Percentiles rank a stretch among this genome's conserved stretches.
Conservation (phyloP, 108 stramenopile species). For the Pseudonitzschia delicatissima region DNA sequence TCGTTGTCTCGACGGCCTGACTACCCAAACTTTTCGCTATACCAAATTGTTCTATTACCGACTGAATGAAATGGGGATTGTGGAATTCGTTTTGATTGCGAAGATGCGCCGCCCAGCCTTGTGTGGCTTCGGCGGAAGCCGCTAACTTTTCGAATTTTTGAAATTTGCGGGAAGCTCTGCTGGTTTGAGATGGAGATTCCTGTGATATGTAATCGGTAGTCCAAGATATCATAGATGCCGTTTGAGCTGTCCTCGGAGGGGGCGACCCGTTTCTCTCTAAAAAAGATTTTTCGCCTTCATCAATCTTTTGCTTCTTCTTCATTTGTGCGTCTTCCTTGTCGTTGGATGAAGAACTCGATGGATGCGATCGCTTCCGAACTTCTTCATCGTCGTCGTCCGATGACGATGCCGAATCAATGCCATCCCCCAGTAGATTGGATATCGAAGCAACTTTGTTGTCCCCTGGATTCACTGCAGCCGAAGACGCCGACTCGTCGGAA, state of each 20-base stretch:
- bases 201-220: neutral
- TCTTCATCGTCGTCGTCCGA: conserved; percentile 13
- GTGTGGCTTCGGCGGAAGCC: neutral
- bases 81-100: conserved; percentile 40
- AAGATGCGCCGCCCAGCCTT: conserved; percentile 31
- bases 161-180: neutral
- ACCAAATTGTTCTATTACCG: conserved; percentile 41
- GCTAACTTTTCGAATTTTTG: conserved; percentile 1
- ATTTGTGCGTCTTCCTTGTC: neutral
- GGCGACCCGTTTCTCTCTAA: neutral
- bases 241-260: neutral
- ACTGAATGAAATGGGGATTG: conserved; percentile 46
- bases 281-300: neutral
- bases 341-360: too few species aligned
- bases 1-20: neutral
- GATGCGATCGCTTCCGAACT: neutral
- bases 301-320: neutral
- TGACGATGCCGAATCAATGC: conserved; percentile 2
- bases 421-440: conserved; percentile 9
- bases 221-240: conserved; percentile 4
- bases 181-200: neutral
- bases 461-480: neutral
- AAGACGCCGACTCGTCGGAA: conserved; percentile 9
- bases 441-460: neutral
- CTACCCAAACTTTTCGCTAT: conserved; percentile 27